These are phyloP conservation scores for Ehretia macrophylla DNA, from an alignment of 257 asterid genomes.

Conservation along the genomic window DNA sequence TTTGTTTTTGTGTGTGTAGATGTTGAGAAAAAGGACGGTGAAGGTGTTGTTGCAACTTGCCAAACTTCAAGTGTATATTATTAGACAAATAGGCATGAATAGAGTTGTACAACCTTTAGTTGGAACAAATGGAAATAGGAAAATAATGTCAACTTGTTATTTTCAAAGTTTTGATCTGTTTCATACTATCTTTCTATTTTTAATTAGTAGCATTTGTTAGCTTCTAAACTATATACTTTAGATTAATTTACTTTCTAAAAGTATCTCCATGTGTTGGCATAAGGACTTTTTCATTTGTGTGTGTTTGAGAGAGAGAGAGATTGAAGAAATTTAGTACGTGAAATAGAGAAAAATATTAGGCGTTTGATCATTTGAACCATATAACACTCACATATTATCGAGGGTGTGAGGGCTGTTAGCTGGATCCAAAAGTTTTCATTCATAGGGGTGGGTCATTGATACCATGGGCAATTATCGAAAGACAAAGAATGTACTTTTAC, in stretches of 20 bases:
- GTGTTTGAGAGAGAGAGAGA: neutral
- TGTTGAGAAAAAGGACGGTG: neutral
- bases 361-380: no score
- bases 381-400: no score
- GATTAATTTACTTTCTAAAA: no score
- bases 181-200: slow-evolving; percentile 2
- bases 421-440: no score
- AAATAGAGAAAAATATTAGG: neutral
- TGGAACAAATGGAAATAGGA: neutral
- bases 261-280: neutral
- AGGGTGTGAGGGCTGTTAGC: no score
- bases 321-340: neutral
- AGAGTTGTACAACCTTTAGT: neutral
- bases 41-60: slow-evolving; percentile 6
- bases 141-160: neutral
- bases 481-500: no score
- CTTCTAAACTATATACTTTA: neutral
- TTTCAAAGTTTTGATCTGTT: slow-evolving; percentile 1
- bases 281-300: no score
- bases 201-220: neutral
- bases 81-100: slow-evolving; percentile 2
- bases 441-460: no score
- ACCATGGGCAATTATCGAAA: no score
- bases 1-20: slow-evolving; percentile 3
- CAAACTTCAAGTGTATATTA: slow-evolving; percentile 3